Evolutionary conservation across 768 basidiomycete genomes (phyloP).

Genomic region (Boletus subparvulus): DNA sequence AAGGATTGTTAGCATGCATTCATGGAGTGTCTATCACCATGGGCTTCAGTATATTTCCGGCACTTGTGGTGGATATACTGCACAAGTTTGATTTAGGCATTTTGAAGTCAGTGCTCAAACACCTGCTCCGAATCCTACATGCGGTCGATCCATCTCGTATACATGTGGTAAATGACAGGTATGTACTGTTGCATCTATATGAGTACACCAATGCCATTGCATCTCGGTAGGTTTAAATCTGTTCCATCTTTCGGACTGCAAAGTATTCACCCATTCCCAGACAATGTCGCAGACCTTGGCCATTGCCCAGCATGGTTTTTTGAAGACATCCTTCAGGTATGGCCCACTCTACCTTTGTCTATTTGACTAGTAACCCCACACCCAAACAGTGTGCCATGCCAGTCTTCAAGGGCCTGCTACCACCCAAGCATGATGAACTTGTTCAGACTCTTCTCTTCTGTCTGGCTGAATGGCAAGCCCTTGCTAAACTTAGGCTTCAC

Average conservation of each 20-base stretch:
- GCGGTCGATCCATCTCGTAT: too few species aligned
- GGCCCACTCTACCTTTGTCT: too few species aligned
- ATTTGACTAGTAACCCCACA: not conserved
- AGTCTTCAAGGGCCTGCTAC: conserved; percentile 39
- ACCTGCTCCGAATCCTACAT: too few species aligned
- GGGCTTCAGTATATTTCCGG: too few species aligned
- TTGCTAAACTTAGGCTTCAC: not conserved
- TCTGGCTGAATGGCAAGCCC: conserved; percentile 17
- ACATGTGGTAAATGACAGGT: too few species aligned
- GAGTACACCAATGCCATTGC: too few species aligned
- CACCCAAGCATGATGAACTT: conserved; percentile 20
- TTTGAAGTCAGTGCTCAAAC: too few species aligned
- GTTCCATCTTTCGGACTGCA: not conserved
- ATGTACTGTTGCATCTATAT: too few species aligned
- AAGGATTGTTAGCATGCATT: too few species aligned
- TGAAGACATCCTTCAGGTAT: conserved; percentile 15
- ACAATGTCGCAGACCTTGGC: conserved; percentile 38
- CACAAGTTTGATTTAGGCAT: too few species aligned
- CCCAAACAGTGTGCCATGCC: conserved; percentile 36
- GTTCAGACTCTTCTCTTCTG: conserved; percentile 24
- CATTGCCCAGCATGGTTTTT: conserved; percentile 22
- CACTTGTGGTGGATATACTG: too few species aligned
- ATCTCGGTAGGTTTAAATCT: not conserved
- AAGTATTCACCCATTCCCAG: conserved; percentile 37
- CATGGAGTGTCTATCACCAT: too few species aligned